Evolutionary conservation across 192 early-diverging fungal species (phyloP).

Genomic region (Coemansia sp.): DNA sequence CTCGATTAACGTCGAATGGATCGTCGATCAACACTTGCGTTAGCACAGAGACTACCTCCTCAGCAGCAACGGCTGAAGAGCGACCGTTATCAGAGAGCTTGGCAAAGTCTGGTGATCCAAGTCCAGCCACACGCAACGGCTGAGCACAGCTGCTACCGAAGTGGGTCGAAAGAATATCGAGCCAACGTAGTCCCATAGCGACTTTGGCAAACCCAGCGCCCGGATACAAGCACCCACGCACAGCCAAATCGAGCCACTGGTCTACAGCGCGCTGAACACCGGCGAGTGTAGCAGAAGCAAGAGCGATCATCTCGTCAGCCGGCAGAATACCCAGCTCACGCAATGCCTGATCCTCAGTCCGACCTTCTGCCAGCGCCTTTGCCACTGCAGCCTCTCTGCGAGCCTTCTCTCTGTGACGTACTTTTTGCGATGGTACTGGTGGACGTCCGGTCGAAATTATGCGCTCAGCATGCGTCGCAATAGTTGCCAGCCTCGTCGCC

Average conservation of each 20-base stretch:
- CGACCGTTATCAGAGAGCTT: not conserved
- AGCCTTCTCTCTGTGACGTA: conserved; percentile 43
- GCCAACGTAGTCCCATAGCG: conserved; percentile 51
- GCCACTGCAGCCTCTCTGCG: conserved; percentile 30
- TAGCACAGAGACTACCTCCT: conserved; percentile 55
- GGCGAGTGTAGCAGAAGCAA: conserved; percentile 16
- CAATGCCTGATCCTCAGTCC: conserved; percentile 38
- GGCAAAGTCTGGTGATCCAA: conserved; percentile 33
- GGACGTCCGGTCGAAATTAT: conserved; percentile 32
- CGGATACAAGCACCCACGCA: conserved; percentile 52
- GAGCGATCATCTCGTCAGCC: conserved; percentile 39
- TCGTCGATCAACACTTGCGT: conserved; percentile 63
- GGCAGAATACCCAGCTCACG: conserved; percentile 39
- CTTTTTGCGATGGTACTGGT: conserved; percentile 50
- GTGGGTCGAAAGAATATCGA: conserved; percentile 33
- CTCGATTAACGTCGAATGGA: conserved; percentile 76
- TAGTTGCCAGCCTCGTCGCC: conserved; percentile 59
- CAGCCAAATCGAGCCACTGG: conserved; percentile 47
- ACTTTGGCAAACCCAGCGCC: conserved; percentile 54
- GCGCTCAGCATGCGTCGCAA: conserved; percentile 42
- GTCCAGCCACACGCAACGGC: conserved; percentile 27
- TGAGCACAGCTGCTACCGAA: conserved; percentile 27
- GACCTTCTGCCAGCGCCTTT: conserved; percentile 21
- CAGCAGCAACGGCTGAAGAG: conserved; percentile 17
- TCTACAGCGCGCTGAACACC: conserved; percentile 23